phyloP scores from a whole-genome alignment of 345 rosid genomes.

The Acer saccharum region DNA sequence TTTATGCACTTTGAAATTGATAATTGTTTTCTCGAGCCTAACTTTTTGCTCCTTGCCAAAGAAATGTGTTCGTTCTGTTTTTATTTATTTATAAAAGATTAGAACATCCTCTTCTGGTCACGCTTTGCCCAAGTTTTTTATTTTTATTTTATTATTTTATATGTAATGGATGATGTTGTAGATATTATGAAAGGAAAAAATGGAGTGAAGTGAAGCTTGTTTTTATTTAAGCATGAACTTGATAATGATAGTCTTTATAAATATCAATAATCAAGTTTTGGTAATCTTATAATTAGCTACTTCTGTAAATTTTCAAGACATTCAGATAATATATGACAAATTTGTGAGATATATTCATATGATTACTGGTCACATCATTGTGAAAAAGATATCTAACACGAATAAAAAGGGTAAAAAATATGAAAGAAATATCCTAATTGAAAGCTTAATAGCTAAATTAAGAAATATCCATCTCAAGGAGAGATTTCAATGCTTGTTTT shows the following conservation, averaged over 20 bases:
- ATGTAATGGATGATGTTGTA: background rate
- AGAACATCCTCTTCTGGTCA: background rate
- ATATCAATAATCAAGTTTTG: background rate
- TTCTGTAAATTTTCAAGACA: too few relatives aligned
- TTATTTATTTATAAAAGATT: background rate
- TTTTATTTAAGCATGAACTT: background rate
- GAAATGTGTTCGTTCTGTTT: background rate
- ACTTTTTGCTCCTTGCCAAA: background rate
- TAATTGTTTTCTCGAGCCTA: background rate
- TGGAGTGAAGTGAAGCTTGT: background rate
- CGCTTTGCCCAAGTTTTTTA: background rate
- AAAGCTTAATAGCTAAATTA: conserved; percentile 16
- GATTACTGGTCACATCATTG: background rate
- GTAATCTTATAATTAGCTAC: background rate
- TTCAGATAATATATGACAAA: too few relatives aligned
- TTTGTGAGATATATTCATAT: too few relatives aligned
- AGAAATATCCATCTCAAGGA: conserved; percentile 42
- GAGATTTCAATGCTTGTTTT: conserved; percentile 66
- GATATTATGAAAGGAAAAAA: background rate
- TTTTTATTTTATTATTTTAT: too few relatives aligned
- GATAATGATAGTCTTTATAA: background rate
- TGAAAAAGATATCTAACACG: too few relatives aligned
- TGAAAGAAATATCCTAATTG: background rate
- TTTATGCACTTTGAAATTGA: background rate
- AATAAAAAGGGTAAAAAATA: too few relatives aligned